Conservation (phyloP, 352 stramenopile species). For the Globisporangium iwayamae region DNA sequence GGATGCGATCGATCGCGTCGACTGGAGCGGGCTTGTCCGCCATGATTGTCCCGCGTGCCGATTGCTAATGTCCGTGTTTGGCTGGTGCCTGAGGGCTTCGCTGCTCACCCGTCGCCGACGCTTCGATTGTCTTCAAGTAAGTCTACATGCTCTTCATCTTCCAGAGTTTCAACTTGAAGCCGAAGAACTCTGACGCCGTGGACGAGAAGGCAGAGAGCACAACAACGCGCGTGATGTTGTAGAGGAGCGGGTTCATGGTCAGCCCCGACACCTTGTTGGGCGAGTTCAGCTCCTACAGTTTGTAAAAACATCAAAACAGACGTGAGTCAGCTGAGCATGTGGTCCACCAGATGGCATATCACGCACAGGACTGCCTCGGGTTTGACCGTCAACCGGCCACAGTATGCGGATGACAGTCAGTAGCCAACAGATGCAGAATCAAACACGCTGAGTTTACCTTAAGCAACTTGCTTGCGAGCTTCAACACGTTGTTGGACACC, state of each 20-base stretch:
- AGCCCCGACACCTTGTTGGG: conserved; percentile 89
- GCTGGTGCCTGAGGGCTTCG: not conserved
- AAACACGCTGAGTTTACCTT: conserved; percentile 36
- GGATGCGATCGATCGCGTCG: not conserved
- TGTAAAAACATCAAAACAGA: conserved; percentile 3
- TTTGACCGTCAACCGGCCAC: not conserved
- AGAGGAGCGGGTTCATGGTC: conserved; percentile 89
- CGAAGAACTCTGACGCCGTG: conserved; percentile 87
- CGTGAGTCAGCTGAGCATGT: not conserved
- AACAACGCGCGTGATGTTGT: conserved; percentile 88
- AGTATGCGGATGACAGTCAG: not conserved
- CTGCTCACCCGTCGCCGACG: not conserved
- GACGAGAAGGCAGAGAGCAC: conserved; percentile 88
- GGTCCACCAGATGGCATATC: not conserved
- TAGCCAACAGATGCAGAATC: not conserved
- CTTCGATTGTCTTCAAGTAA: not conserved
- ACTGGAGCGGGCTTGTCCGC: too few relatives aligned
- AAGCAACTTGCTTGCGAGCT: conserved; percentile 88
- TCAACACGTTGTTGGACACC: conserved; percentile 89
- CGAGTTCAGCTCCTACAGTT: conserved; percentile 80
- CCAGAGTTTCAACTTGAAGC: conserved; percentile 90
- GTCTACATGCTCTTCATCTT: conserved; percentile 80
- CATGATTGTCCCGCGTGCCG: not conserved
- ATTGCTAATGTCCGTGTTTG: not conserved
- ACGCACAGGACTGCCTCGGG: not conserved